Conservation (phyloP, 257 asterid species). For the Agastache rugosa region DNA sequence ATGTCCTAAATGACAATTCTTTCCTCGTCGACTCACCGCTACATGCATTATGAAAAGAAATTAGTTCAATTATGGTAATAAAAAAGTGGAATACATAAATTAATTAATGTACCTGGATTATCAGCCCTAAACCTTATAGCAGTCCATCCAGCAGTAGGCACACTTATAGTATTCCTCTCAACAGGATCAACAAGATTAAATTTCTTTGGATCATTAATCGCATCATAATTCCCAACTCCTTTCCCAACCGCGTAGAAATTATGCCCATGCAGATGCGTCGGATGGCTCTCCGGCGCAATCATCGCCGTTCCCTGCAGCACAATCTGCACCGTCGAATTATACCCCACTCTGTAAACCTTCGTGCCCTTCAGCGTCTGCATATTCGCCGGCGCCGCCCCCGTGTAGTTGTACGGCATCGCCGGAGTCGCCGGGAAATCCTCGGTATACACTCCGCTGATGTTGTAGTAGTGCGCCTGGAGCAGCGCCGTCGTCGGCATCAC, state of each 20-base stretch:
- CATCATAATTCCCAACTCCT: constrained; percentile 69
- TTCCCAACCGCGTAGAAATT: constrained; percentile 66
- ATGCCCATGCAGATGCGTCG: constrained; percentile 71
- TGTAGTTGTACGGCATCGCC: constrained; percentile 60
- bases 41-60: no score
- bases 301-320: constrained; percentile 70
- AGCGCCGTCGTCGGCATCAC: constrained; percentile 72
- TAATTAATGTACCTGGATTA: constrained; percentile 62
- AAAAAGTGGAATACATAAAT: neutral
- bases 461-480: constrained; percentile 71
- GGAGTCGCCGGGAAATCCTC: constrained; percentile 74
- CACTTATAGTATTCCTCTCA: constrained; percentile 71
- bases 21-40: no score
- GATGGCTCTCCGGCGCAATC: constrained; percentile 84
- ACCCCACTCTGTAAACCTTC: constrained; percentile 56
- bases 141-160: constrained; percentile 77
- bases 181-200: constrained; percentile 79
- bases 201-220: constrained; percentile 50
- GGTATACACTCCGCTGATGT: constrained; percentile 59
- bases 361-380: constrained; percentile 70
- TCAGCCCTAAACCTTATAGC: constrained; percentile 74
- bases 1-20: no score
- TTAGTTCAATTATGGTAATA: no score
- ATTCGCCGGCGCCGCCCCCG: constrained; percentile 64
- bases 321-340: constrained; percentile 66